phyloP scores from a whole-genome alignment of 306 rosid genomes.

The Erythrophleum fordii region DNA sequence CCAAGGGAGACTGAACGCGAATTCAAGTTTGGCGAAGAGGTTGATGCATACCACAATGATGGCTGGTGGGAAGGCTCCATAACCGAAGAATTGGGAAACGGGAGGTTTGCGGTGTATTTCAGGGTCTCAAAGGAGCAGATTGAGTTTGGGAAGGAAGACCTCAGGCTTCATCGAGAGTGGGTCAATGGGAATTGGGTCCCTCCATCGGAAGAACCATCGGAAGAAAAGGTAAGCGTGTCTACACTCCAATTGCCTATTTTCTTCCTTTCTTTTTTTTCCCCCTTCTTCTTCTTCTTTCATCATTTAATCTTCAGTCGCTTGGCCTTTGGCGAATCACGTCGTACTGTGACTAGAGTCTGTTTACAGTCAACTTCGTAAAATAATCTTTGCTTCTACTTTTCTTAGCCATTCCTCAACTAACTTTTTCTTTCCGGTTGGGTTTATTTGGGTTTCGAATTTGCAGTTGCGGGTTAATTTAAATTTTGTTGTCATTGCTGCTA shows the following conservation, averaged over 20 bases:
- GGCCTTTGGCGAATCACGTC: background rate
- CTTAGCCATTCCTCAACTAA: background rate
- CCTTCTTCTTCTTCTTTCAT: background rate
- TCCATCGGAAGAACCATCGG: constrained; percentile 30
- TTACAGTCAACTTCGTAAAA: background rate
- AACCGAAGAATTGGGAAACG: constrained; percentile 34
- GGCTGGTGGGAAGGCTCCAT: constrained; percentile 77
- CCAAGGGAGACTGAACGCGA: constrained; percentile 34
- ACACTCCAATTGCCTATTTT: background rate
- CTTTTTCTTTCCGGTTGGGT: background rate
- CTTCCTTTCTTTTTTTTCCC: background rate
- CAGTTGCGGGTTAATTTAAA: background rate
- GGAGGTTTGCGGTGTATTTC: constrained; percentile 54
- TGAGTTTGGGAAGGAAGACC: constrained; percentile 43
- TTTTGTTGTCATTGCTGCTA: background rate
- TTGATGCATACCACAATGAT: constrained; percentile 59
- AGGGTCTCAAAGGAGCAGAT: constrained; percentile 55
- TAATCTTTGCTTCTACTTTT: background rate
- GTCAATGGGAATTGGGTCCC: constrained; percentile 49
- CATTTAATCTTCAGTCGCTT: background rate
- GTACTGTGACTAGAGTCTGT: background rate
- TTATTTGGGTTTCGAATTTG: background rate
- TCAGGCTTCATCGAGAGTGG: constrained; percentile 69
- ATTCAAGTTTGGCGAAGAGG: constrained; percentile 60
- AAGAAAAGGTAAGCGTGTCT: constrained; percentile 21